Conservation (phyloP, 1,284 basidiomycete genomes). For the Cutaneotrichosporon spelunceum region DNA sequence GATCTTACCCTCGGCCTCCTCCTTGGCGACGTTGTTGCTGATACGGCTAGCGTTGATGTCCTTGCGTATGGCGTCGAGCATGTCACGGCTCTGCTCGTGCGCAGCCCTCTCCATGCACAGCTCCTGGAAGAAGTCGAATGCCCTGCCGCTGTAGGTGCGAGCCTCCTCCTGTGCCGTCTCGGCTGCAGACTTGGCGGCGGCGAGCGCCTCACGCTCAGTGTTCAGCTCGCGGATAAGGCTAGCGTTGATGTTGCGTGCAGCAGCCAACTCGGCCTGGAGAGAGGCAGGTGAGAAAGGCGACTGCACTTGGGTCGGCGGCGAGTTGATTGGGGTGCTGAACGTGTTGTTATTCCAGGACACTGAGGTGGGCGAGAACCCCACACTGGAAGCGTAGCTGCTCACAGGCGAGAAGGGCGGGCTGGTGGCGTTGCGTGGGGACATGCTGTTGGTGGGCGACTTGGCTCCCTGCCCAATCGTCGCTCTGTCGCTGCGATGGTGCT, state of each 20-base stretch:
- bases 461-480: no score
- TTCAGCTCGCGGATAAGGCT: neutral
- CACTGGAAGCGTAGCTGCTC: no score
- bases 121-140: neutral
- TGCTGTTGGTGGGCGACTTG: neutral
- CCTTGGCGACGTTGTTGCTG: neutral
- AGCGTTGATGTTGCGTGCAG: neutral
- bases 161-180: neutral
- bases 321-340: neutral
- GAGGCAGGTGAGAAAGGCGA: no score
- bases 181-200: neutral
- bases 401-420: neutral
- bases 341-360: neutral
- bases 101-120: neutral
- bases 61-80: neutral
- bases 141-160: neutral
- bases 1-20: neutral
- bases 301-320: no score
- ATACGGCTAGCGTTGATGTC: neutral
- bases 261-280: neutral
- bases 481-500: no score
- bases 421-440: neutral
- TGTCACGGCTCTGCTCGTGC: neutral
- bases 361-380: no score
- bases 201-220: neutral